A percentile compares a stretch with the other conserved stretches of the same genome.
phyloP scores from a whole-genome alignment of 2,329 filamentous ascomycete species.

The Scortechinia acanthostroma region DNA sequence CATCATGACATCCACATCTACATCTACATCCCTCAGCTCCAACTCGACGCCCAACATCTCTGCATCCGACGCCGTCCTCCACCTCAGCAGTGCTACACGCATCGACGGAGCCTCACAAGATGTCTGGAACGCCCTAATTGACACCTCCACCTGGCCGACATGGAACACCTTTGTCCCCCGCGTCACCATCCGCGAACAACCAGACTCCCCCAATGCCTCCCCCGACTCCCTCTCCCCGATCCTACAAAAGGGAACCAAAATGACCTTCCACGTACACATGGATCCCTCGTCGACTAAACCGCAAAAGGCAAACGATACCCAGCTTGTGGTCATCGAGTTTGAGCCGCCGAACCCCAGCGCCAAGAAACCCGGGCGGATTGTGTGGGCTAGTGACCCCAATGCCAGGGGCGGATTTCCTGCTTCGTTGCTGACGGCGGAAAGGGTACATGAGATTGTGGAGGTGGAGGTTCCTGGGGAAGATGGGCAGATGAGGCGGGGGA shows the following conservation, averaged over 20 bases:
- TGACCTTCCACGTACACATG: conserved; percentile 33
- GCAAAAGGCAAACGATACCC: conserved; percentile 12
- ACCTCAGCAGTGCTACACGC: too few relatives aligned
- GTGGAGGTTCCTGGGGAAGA: conserved; percentile 22
- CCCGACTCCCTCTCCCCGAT: conserved; percentile 4
- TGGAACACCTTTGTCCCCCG: conserved; percentile 37
- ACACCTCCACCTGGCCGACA: conserved; percentile 31
- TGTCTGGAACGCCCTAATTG: conserved; percentile 31
- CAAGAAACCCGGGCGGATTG: neutral
- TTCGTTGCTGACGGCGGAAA: conserved; percentile 28
- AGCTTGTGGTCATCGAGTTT: neutral
- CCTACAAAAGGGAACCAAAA: conserved; percentile 26
- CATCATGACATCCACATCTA: too few relatives aligned
- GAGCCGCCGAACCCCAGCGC: neutral
- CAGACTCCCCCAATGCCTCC: conserved; percentile 12
- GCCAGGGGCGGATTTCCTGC: conserved; percentile 14
- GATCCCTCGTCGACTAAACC: conserved; percentile 15
- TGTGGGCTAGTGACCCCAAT: neutral
- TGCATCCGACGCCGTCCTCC: too few relatives aligned
- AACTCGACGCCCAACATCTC: too few relatives aligned
- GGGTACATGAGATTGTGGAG: conserved; percentile 35
- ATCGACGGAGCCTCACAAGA: conserved; percentile 23
- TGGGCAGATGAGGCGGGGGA: conserved; percentile 16
- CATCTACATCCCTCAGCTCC: too few relatives aligned
- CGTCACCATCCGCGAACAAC: conserved; percentile 32